Evolutionary conservation across 257 asterid species (phyloP).

Genomic region (Schizonepeta tenuifolia): DNA sequence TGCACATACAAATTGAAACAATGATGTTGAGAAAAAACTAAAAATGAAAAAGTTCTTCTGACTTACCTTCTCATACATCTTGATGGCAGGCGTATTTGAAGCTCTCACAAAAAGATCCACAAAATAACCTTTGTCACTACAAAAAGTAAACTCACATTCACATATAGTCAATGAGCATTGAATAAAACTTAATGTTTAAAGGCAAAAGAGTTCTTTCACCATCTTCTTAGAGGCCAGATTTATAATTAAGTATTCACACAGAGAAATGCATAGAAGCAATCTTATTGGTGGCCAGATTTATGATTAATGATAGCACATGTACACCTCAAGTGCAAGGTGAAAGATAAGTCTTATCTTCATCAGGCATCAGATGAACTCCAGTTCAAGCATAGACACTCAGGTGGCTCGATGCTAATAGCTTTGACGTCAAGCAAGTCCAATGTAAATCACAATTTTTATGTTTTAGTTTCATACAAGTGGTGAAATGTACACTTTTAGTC

Average conservation of each 20-base stretch:
- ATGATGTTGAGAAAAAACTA: neutral
- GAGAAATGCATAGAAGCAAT: neutral
- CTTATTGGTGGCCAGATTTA: neutral
- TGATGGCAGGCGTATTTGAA: constrained; percentile 94
- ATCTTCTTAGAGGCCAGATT: neutral
- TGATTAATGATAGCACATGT: constrained; percentile 1
- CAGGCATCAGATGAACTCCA: constrained; percentile 16
- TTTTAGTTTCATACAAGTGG: too few relatives aligned
- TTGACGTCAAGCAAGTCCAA: neutral
- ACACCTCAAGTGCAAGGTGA: neutral
- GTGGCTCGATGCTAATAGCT: neutral
- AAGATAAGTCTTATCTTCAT: constrained; percentile 1
- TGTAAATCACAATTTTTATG: too few relatives aligned
- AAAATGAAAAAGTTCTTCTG: neutral
- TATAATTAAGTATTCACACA: neutral
- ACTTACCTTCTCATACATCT: constrained; percentile 97
- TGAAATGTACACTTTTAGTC: neutral
- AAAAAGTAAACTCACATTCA: constrained; percentile 27
- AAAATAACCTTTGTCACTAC: constrained; percentile 87
- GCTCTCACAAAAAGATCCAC: constrained; percentile 99
- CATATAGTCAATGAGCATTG: neutral
- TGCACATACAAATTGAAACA: neutral
- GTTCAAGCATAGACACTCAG: neutral
- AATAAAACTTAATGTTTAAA: neutral
- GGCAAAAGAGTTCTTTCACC: neutral